Conservation (phyloP, 345 rosid species). For the Populus euphratica region DNA sequence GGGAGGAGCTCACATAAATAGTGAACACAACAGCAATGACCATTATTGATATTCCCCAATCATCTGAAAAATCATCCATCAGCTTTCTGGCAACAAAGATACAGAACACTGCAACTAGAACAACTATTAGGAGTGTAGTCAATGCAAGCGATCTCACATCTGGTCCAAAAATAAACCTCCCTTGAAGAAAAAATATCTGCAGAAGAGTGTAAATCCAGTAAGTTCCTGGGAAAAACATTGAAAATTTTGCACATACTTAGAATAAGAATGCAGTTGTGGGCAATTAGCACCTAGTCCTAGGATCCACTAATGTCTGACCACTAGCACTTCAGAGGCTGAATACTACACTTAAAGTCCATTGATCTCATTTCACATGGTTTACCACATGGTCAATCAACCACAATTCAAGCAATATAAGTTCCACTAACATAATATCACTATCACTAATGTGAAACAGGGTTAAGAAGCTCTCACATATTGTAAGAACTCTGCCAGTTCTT, state of each 20-base stretch:
- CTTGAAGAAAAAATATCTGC: slow-evolving; percentile 69
- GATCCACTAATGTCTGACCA: neutral
- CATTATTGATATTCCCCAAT: slow-evolving; percentile 56
- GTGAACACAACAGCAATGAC: slow-evolving; percentile 46
- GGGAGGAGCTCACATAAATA: slow-evolving; percentile 49
- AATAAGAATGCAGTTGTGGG: neutral
- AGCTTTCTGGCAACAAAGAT: slow-evolving; percentile 64
- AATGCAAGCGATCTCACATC: slow-evolving; percentile 70
- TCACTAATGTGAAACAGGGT: neutral
- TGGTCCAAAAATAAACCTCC: slow-evolving; percentile 93
- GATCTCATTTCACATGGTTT: neutral
- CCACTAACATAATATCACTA: neutral
- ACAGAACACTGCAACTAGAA: slow-evolving; percentile 73
- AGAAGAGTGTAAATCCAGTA: slow-evolving; percentile 10
- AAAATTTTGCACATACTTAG: neutral
- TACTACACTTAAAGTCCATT: neutral
- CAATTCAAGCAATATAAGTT: neutral
- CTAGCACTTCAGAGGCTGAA: neutral
- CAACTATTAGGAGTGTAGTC: slow-evolving; percentile 60
- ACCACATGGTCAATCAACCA: neutral
- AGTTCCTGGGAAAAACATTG: slow-evolving; percentile 1
- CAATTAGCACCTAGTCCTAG: neutral
- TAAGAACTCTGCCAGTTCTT: neutral
- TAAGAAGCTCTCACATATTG: neutral
- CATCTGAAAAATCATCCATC: slow-evolving; percentile 63